Evolutionary conservation across 352 stramenopile genomes (phyloP).

Genomic region (Globisporangium rhizosaccharum): DNA sequence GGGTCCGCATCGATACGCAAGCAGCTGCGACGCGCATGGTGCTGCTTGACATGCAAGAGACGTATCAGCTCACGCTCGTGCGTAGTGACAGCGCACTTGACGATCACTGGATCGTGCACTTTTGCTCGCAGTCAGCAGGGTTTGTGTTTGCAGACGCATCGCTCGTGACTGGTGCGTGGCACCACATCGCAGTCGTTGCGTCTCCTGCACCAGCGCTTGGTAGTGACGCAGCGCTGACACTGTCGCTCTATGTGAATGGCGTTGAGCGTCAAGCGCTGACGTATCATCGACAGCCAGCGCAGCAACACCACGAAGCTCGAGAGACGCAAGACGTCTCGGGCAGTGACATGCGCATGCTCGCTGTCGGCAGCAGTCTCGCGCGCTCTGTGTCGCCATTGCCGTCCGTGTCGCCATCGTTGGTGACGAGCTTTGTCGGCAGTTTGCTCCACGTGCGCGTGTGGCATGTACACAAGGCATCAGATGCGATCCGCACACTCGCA

Average conservation of each 20-base stretch:
- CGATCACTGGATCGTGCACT: constrained; percentile 19
- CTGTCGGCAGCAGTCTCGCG: constrained; percentile 24
- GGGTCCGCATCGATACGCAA: constrained; percentile 25
- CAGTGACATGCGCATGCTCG: constrained; percentile 15
- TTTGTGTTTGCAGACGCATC: constrained; percentile 18
- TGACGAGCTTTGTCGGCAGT: constrained; percentile 1
- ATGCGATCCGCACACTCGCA: neutral
- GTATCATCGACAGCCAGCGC: constrained; percentile 9
- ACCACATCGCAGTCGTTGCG: constrained; percentile 20
- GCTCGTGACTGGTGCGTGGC: constrained; percentile 15
- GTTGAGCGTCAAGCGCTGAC: constrained; percentile 15
- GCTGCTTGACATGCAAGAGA: constrained; percentile 27
- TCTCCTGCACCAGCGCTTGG: neutral
- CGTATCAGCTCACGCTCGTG: constrained; percentile 27
- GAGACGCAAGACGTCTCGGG: neutral
- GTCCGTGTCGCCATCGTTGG: neutral
- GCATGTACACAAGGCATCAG: neutral
- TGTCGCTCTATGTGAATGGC: constrained; percentile 24
- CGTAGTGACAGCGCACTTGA: neutral
- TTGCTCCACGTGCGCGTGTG: constrained; percentile 8
- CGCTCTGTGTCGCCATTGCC: constrained; percentile 5
- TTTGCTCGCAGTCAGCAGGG: constrained; percentile 23
- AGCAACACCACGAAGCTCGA: neutral
- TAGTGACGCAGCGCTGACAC: neutral
- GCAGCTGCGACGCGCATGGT: constrained; percentile 14